phyloP scores from a whole-genome alignment of 306 rosid genomes.

The Crataegus laevigata region DNA sequence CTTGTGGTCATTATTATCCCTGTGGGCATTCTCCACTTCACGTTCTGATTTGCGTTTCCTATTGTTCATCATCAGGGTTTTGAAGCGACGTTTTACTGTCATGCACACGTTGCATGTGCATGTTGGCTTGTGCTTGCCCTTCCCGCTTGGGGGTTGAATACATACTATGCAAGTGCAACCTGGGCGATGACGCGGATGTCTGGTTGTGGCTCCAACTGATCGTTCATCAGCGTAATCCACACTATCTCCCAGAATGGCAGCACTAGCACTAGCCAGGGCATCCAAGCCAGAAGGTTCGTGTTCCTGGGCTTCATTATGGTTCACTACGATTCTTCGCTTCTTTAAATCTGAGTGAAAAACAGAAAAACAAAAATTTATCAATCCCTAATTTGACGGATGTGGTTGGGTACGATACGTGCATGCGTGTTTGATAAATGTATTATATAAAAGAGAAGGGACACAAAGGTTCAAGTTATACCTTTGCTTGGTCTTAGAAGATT shows the following conservation, averaged over 20 bases:
- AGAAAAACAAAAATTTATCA: not conserved
- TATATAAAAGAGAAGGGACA: conserved; percentile 1
- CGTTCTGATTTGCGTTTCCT: conserved; percentile 74
- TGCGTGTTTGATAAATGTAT: not conserved
- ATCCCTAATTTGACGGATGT: not conserved
- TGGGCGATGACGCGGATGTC: conserved; percentile 85
- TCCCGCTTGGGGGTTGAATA: conserved; percentile 96
- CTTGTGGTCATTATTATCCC: conserved; percentile 20
- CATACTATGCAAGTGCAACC: conserved; percentile 96
- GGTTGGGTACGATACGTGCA: not conserved
- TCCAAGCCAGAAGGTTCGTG: conserved; percentile 71
- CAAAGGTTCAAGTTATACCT: conserved; percentile 39
- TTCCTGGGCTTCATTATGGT: conserved; percentile 36
- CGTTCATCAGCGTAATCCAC: conserved; percentile 42
- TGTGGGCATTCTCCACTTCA: conserved; percentile 37
- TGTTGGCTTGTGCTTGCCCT: conserved; percentile 77
- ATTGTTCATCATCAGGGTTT: conserved; percentile 83
- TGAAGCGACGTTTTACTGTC: conserved; percentile 90
- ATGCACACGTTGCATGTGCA: conserved; percentile 91
- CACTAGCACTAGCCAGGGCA: conserved; percentile 91
- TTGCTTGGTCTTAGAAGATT: conserved; percentile 54
- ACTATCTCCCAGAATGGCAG: conserved; percentile 77
- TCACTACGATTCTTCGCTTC: conserved; percentile 47
- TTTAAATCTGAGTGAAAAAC: conserved; percentile 43
- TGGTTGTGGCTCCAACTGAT: conserved; percentile 69